phyloP scores from a whole-genome alignment of 2,329 filamentous ascomycete species.

The Mollisia scopiformis region DNA sequence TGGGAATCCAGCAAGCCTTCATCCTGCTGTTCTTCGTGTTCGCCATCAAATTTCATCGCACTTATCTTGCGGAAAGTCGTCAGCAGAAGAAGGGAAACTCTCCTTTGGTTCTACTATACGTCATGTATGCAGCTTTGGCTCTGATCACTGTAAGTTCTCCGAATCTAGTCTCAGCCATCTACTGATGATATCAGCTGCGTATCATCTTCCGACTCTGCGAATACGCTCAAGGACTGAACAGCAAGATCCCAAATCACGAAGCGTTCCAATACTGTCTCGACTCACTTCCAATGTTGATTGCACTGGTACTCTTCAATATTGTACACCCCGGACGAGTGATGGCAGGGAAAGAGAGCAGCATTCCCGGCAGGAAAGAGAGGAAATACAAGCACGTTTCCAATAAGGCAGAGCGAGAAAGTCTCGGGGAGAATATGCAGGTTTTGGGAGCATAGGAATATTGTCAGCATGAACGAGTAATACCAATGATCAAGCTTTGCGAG shows the following conservation, averaged over 20 bases:
- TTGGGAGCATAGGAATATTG: neutral
- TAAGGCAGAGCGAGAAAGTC: neutral
- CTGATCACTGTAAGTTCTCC: conserved; percentile 40
- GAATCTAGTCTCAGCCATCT: neutral
- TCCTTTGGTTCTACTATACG: conserved; percentile 29
- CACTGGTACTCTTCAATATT: conserved; percentile 39
- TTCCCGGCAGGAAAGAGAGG: conserved; percentile 26
- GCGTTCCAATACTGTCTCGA: conserved; percentile 40
- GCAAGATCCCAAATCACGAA: conserved; percentile 35
- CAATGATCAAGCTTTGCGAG: neutral
- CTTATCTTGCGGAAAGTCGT: conserved; percentile 5
- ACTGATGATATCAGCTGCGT: conserved; percentile 39
- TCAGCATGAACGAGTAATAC: neutral
- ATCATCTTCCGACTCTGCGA: conserved; percentile 59
- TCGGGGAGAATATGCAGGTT: neutral
- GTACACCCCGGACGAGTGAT: conserved; percentile 39
- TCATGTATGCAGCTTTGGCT: conserved; percentile 40
- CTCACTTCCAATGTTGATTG: conserved; percentile 41
- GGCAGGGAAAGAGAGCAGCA: conserved; percentile 34
- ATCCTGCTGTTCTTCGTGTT: conserved; percentile 47
- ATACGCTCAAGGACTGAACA: conserved; percentile 46
- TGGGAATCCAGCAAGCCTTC: conserved; percentile 52
- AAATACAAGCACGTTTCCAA: neutral
- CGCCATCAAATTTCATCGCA: conserved; percentile 41
- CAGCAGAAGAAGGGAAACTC: neutral